Conservation (phyloP, 495 filamentous ascomycete species). For the Zalerion maritima region DNA sequence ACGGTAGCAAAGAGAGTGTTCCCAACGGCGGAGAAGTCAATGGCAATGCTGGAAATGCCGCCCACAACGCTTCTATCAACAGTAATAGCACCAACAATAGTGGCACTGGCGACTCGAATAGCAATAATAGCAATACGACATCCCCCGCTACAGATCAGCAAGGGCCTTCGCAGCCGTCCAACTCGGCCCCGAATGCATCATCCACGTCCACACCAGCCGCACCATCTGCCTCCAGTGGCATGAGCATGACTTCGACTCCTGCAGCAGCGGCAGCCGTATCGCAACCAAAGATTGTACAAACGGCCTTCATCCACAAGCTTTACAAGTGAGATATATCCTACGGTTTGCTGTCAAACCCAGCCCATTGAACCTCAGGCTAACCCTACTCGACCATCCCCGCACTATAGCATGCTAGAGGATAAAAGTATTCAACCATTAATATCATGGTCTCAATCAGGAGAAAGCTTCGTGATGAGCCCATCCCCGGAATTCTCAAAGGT, state of each 20-base stretch:
- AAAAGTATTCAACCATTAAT: conserved; percentile 84
- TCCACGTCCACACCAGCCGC: too few species aligned
- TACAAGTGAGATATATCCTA: conserved; percentile 65
- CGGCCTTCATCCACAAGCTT: conserved; percentile 98
- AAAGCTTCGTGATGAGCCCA: conserved; percentile 80
- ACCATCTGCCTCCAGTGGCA: conserved; percentile 13
- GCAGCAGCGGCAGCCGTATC: conserved; percentile 71
- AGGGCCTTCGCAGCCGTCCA: too few species aligned
- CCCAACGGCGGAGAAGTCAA: conserved; percentile 16
- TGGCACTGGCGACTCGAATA: too few species aligned
- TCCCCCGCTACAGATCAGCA: too few species aligned
- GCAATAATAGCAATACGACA: too few species aligned
- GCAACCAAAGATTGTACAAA: conserved; percentile 95
- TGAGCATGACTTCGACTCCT: conserved; percentile 27
- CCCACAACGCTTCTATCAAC: too few species aligned
- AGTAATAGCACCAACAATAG: too few species aligned
- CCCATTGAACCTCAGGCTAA: too few species aligned
- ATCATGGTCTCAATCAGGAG: conserved; percentile 82
- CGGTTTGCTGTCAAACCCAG: conserved; percentile 6
- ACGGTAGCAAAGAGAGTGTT: conserved; percentile 13
- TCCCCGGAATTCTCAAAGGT: conserved; percentile 9
- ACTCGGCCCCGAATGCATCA: too few species aligned
- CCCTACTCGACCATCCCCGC: too few species aligned
- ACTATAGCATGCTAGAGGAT: conserved; percentile 84
- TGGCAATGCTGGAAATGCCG: too few species aligned